phyloP scores from a whole-genome alignment of 257 asterid species.

The Parsonsia alboflavescens region DNA sequence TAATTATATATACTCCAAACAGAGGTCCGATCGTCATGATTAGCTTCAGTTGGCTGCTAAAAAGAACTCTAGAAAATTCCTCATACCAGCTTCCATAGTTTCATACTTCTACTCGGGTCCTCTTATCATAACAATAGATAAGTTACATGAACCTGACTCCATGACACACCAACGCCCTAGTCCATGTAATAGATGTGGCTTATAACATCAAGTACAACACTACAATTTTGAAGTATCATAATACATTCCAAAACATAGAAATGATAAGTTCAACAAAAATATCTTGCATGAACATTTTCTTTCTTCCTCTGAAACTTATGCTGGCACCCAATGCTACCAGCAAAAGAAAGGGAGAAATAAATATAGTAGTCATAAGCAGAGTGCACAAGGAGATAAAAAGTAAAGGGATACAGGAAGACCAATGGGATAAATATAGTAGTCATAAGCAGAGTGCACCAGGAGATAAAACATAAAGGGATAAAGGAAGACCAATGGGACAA shows the following conservation, averaged over 20 bases:
- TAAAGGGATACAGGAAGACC: background rate
- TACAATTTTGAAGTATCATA: background rate
- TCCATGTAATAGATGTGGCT: background rate
- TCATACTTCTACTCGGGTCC: background rate
- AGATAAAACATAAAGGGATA: background rate
- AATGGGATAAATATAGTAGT: background rate
- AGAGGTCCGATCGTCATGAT: background rate
- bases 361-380: background rate
- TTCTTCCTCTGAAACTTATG: background rate
- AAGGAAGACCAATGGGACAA: background rate
- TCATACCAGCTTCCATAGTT: background rate
- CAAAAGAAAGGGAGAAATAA: background rate
- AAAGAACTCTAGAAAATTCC: background rate
- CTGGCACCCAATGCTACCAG: background rate
- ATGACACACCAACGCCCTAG: background rate
- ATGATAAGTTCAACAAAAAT: background rate
- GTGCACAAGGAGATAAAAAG: background rate
- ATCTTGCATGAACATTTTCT: background rate
- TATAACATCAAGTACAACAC: too few species aligned
- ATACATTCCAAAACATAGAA: background rate
- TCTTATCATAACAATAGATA: background rate
- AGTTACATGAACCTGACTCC: background rate
- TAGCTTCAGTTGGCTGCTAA: background rate
- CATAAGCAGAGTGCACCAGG: too few species aligned
- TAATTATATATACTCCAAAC: background rate